Conservation (phyloP, 2,329 filamentous ascomycete genomes). For the Diaporthe velutina region DNA sequence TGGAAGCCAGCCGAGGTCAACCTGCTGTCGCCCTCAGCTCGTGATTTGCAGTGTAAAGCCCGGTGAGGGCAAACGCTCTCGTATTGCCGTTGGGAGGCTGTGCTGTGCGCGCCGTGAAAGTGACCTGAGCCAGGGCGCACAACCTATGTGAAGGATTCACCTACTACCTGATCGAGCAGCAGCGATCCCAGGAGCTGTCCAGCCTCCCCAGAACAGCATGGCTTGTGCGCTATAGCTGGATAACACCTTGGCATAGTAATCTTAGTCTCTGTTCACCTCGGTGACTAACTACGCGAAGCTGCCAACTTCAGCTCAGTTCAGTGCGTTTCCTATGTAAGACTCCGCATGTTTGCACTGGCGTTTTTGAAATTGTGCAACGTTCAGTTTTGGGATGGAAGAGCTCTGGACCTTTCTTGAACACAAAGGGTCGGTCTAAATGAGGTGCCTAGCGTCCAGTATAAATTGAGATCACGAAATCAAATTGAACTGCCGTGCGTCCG, state of each 20-base stretch:
- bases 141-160: not conserved
- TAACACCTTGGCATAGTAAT: too few relatives aligned
- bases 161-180: too few relatives aligned
- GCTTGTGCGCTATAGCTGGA: not conserved
- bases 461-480: not conserved
- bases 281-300: too few relatives aligned
- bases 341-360: not conserved
- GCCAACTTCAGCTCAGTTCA: not conserved
- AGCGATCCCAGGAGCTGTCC: not conserved
- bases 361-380: not conserved
- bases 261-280: too few relatives aligned
- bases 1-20: not conserved
- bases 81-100: not conserved
- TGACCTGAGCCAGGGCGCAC: too few relatives aligned
- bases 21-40: not conserved
- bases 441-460: not conserved
- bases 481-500: constrained; percentile 1
- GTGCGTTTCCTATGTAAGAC: not conserved
- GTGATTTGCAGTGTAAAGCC: not conserved
- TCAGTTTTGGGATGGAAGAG: not conserved
- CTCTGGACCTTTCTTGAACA: not conserved
- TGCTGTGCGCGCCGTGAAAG: not conserved
- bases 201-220: too few relatives aligned
- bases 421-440: not conserved
- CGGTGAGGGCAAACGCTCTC: not conserved